Percentiles rank a stretch among this genome's conserved stretches.
Evolutionary conservation across 805 yeast genomes (phyloP).

Genomic region (Hanseniaspora clermontiae): DNA sequence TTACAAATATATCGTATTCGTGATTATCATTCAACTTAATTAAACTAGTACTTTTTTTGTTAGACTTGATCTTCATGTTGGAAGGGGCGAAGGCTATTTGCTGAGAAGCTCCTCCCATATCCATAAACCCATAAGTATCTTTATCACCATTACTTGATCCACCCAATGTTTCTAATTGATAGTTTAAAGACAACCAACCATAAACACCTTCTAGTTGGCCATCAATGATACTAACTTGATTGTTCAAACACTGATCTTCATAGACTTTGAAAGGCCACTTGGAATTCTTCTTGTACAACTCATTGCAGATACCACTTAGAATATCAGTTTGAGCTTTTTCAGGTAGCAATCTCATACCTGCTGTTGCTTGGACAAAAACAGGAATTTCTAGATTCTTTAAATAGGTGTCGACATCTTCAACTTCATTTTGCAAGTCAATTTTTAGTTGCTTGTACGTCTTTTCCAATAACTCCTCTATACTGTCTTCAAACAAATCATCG

Average conservation of each 20-base stretch:
- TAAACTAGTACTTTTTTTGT: slow-evolving; percentile 58
- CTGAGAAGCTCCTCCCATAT: slow-evolving; percentile 98
- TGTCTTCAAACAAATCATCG: slow-evolving; percentile 32
- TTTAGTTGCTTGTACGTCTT: slow-evolving; percentile 57
- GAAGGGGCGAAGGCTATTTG: slow-evolving; percentile 88
- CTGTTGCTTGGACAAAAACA: slow-evolving; percentile 83
- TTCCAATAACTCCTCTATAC: slow-evolving; percentile 49
- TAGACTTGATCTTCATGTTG: slow-evolving; percentile 45
- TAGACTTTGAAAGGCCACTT: slow-evolving; percentile 29
- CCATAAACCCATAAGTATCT: slow-evolving; percentile 83
- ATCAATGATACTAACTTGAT: slow-evolving; percentile 74
- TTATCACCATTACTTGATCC: slow-evolving; percentile 11
- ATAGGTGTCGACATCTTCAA: slow-evolving; percentile 63
- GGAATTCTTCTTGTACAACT: slow-evolving; percentile 5
- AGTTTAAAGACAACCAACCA: slow-evolving; percentile 91
- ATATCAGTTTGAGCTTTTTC: slow-evolving; percentile 40
- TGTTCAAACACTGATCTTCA: slow-evolving; percentile 42
- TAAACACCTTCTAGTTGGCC: slow-evolving; percentile 91
- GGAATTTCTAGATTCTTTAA: slow-evolving; percentile 58
- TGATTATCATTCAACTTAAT: slow-evolving; percentile 54
- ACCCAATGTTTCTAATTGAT: slow-evolving; percentile 55
- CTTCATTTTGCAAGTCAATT: slow-evolving; percentile 18
- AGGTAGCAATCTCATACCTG: slow-evolving; percentile 82
- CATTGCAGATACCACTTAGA: slow-evolving; percentile 46
- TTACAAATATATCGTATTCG: slow-evolving; percentile 61